Percentiles rank a stretch among this genome's conserved stretches.
Evolutionary conservation across 1,284 basidiomycete species (phyloP).

Genomic region (Cryptococcus maquisensis): DNA sequence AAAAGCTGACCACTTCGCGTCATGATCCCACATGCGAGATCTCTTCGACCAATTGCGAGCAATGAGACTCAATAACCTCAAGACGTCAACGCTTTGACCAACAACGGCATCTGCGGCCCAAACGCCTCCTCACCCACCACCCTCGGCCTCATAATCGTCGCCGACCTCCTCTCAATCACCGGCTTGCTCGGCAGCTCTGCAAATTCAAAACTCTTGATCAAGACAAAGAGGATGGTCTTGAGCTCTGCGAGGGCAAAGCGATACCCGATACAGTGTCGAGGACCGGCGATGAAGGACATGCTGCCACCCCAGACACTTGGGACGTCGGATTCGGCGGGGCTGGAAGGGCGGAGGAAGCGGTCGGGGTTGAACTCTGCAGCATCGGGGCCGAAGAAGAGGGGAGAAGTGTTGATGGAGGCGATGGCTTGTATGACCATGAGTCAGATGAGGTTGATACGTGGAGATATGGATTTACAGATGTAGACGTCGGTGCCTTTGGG

Average conservation of each 20-base stretch:
- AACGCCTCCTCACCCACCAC: constrained; percentile 33
- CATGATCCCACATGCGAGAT: too few relatives aligned
- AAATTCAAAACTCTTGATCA: constrained; percentile 58
- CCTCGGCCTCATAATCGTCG: constrained; percentile 31
- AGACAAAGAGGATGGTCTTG: constrained; percentile 58
- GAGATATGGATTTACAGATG: constrained; percentile 31
- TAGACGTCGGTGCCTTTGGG: constrained; percentile 50
- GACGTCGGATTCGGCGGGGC: constrained; percentile 44
- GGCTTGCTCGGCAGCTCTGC: constrained; percentile 49
- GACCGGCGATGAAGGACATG: constrained; percentile 63
- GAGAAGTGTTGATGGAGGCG: constrained; percentile 58
- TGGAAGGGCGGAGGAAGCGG: constrained; percentile 21
- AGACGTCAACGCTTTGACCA: constrained; percentile 18
- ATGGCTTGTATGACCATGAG: constrained; percentile 31
- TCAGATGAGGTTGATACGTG: background rate
- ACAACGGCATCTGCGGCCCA: constrained; percentile 42
- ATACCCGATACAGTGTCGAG: constrained; percentile 67
- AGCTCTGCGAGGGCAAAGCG: constrained; percentile 65
- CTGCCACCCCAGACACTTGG: constrained; percentile 62
- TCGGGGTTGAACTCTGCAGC: constrained; percentile 57
- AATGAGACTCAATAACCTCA: too few relatives aligned
- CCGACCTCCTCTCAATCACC: constrained; percentile 10
- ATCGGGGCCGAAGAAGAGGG: constrained; percentile 64
- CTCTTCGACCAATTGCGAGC: too few relatives aligned
- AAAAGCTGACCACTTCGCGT: too few relatives aligned